Base-by-base conservation (phyloP, 768 basidiomycete genomes). In the Pleurotus djamor region DNA sequence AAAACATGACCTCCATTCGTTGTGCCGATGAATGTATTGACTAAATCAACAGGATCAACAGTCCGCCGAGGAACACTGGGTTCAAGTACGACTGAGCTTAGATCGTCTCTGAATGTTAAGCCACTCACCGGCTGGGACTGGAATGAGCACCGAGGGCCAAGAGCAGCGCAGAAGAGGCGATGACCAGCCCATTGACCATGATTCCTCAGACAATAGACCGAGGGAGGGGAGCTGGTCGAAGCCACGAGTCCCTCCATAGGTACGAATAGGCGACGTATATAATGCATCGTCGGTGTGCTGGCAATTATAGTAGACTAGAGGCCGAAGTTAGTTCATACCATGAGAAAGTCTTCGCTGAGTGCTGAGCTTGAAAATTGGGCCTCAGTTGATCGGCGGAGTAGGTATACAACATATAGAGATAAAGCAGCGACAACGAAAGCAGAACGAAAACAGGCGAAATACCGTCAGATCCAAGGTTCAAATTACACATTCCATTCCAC, bases 1-100 rank as follows among this genome's bases (percentile, higher is more conserved):
- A 87, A 87, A 12, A 82, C 81, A 70, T 88, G 84, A 0, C 87
- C 87, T 10, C 83, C 85, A 60, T 84, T 83, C 1, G 79, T 80
- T 0, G 86, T 86, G 12, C 86, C 87, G 10, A 88, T 83, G 71
- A 87, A 87, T 12, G 82, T 75, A 57, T 83, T 79, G 36, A 87
- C 86, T 52, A 74, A 74, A 55, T 72, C 74, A 2, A 75, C 70
- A 21, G 79, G 79, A 56, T 81, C 77, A 12, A 50, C 16, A 1
- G 45, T 28, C 1, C 21, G 21, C 21, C 21, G 21, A 28, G 21
- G 21, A 3, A 28, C 3, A 28, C 21, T 28, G 21, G 21, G 21
- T 28, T 3, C 21, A 28, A 28, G 21, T 1, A 28, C 21, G 5
- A 7, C 10, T 14, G 17, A 47, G 10, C 17, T n/a, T 2, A n/a